These are phyloP conservation scores for Globisporangium okanoganense DNA, from an alignment of 352 stramenopile species.

Conservation along the genomic window DNA sequence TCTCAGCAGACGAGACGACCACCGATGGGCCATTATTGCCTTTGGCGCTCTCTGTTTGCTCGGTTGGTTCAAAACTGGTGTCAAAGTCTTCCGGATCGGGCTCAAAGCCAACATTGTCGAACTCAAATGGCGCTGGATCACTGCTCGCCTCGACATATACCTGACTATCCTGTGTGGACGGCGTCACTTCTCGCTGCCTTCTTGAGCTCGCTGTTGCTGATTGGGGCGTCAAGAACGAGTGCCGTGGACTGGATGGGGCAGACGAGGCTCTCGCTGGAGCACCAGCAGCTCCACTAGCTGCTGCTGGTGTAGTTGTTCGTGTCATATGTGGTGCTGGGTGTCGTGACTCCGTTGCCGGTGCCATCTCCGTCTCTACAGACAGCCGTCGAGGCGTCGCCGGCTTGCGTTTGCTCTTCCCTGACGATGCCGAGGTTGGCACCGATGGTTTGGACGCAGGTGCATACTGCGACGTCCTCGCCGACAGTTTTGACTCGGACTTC, in stretches of 20 bases:
- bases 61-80: neutral
- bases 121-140: neutral
- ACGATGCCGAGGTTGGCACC: neutral
- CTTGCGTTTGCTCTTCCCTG: slow-evolving; percentile 6
- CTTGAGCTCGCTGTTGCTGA: neutral
- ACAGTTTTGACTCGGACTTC: neutral
- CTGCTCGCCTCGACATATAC: neutral
- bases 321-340: neutral
- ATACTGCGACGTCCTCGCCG: neutral
- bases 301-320: neutral
- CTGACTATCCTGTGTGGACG: neutral
- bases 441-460: neutral
- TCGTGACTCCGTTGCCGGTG: neutral
- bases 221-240: slow-evolving; percentile 11
- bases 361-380: slow-evolving; percentile 5
- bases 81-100: slow-evolving; percentile 4
- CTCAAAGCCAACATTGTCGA: slow-evolving; percentile 6
- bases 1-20: neutral
- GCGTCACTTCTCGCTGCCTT: neutral
- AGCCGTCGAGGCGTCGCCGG: neutral
- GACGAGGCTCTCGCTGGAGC: neutral
- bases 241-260: neutral
- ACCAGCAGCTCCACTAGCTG: neutral
- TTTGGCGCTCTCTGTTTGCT: neutral
- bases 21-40: too few relatives aligned